Evolutionary conservation across 1,284 basidiomycete genomes (phyloP), one percentile per base, ranked within the genome.

Genomic region (Anthracocystis panici-leucophaei): DNA sequence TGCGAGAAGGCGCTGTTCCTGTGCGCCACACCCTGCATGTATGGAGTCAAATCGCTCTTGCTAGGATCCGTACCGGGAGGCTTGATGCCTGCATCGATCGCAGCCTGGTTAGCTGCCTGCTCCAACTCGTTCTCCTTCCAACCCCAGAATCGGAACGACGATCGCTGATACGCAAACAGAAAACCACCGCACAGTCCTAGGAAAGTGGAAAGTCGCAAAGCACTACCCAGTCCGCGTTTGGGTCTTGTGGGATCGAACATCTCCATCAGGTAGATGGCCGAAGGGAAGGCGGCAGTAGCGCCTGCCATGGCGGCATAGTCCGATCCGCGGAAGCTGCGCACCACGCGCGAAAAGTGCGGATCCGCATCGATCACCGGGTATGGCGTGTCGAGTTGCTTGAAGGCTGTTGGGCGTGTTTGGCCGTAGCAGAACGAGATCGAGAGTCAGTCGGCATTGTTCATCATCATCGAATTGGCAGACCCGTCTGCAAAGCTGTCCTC

Each of bases 1-100:
- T 95, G 94, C 31, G 92, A 93, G 88, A 91, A 96, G n/a, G 89
- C 91, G 23, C 93, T 95, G 88, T 98, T 97, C 79, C 93, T 89
- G 86, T 92, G 90, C 33, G 96, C 95, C 54, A 92, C 90, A 67
- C 90, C 91, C 87, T 97, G 95, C 62, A 97, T 90, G 91, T 94
- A 97, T 42, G 88, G 88, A 29, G 92, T 91, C 83, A 98, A 90
- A 74, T 90, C 88, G 27, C 92, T 92, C 85, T 91, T 89, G 74
- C 59, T 64, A 2, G 75, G 65, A 52, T 82, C 79, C 18, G 73
- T 72, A 10, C 81, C 81, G 29, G 59, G 41, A 1, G 77, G 68
- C 35, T 80, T 78, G 58, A 66, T 62, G 3, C 78, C 78, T 1
- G 65, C 59, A 14, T 65, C 75, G 21, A 62, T 52, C 21, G 80